Evolutionary conservation across 108 stramenopile species (phyloP).

Genomic region (Bacterosira constricta): DNA sequence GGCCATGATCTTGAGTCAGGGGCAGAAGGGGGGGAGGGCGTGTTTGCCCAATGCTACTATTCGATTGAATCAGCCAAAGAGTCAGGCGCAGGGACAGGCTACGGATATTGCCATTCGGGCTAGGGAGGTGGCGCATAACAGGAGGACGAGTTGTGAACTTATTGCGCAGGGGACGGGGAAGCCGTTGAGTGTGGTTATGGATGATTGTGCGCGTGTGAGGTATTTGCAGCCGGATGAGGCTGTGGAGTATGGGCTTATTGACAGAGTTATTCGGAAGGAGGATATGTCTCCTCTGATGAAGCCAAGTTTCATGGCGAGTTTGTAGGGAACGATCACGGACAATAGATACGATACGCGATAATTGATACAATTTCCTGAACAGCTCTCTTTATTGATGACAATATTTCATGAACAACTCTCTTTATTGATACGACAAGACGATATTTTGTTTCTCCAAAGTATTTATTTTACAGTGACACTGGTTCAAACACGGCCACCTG

Average conservation of each 20-base stretch:
- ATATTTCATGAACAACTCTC: too few relatives aligned
- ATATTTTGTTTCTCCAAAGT: neutral
- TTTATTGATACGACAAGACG: too few relatives aligned
- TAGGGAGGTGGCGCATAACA: slow-evolving; percentile 88
- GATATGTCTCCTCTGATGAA: slow-evolving; percentile 66
- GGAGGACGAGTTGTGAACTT: slow-evolving; percentile 87
- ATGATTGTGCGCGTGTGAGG: slow-evolving; percentile 91
- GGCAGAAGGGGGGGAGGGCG: slow-evolving; percentile 90
- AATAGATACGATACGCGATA: too few relatives aligned
- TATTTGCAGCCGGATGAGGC: slow-evolving; percentile 97
- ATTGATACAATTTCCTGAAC: too few relatives aligned
- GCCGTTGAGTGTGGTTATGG: slow-evolving; percentile 84
- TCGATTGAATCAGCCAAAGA: slow-evolving; percentile 93
- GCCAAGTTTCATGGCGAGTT: slow-evolving; percentile 71
- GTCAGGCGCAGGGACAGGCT: slow-evolving; percentile 94
- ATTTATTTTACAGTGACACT: too few relatives aligned
- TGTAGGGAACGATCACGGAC: neutral
- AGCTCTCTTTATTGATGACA: neutral
- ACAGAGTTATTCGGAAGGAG: slow-evolving; percentile 86
- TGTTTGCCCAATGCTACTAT: slow-evolving; percentile 96
- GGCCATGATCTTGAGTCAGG: slow-evolving; percentile 95
- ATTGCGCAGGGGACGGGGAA: slow-evolving; percentile 92
- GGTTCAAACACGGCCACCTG: too few relatives aligned
- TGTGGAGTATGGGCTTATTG: slow-evolving; percentile 96
- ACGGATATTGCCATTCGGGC: slow-evolving; percentile 98